Evolutionary conservation across 306 rosid species (phyloP), one percentile per base, ranked within the genome.

Genomic region (Abrus pulchellus): DNA sequence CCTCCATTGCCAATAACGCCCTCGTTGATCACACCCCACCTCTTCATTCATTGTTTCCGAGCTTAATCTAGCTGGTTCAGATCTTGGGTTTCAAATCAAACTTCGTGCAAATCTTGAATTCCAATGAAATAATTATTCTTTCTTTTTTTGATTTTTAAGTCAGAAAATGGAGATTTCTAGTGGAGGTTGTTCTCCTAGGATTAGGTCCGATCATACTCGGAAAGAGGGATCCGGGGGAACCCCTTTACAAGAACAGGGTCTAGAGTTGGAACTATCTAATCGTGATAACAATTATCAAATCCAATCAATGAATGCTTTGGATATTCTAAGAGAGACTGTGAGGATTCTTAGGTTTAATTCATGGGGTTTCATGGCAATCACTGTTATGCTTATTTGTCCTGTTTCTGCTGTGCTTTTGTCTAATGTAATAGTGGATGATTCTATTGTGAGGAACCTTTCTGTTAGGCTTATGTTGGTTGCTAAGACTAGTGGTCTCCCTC

Each of bases 231-330:
- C 87, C 6, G 83, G 87, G 36, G 91, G 84, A 71, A 73, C 67
- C 80, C 87, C 73, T 80, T 68, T 76, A 50, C 84, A 33, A 14
- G 81, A 33, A 27, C 82, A 30, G 63, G 68, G 54, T 27, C 84
- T 86, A 11, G 89, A 88, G 60, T 68, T 87, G 47, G 89, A 86
- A 68, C 54, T 74, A 10, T 64, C 88, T 59, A 85, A 83, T 76
- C 78, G 68, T 74, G 77, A 44, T 65, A 64, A 33, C 50, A 47
- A 47, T 79, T 38, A 66, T 28, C 83, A 57, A 71, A 76, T 89
- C 64, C 92, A 83, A 47, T 82, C 98, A 6, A 93, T 92, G 99
- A 93, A 82, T 85, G 99, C 99, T 6, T 83, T 92, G 85, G 97
- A 96, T 79, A 96, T 96, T 83, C 77, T 96, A 77, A 88, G 94